Evolutionary conservation across 2,329 filamentous ascomycete species (phyloP), one percentile per base, ranked within the genome.

Genomic region (Cladobotryum protrusum): DNA sequence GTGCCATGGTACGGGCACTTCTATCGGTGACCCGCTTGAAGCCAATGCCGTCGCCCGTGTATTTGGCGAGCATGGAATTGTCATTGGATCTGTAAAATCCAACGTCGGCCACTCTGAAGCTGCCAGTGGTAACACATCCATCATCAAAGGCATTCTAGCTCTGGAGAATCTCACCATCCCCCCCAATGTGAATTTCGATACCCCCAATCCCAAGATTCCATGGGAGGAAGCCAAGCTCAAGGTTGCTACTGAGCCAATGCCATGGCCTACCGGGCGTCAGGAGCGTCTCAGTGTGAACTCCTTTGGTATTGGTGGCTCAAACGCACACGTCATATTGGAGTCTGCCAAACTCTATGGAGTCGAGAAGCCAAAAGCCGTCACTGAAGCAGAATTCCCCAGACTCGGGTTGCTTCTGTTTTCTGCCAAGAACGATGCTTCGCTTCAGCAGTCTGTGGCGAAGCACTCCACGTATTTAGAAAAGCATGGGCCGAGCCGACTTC

Each of bases 1-100:
- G 49, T 63, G 60, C 9, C 71, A 73, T 45, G 69, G 68, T 7
- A 72, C 70, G 0, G 69, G 68, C 0, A 73, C 70, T 4, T 52
- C 52, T 7, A 64, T 62, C 2, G 71, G 70, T 2, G 70, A 72
- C 43, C 65, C 68, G 0, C 53, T 60, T 14, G 70, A 73, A 52
- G 61, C 64, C 1, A 33, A 45, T 36, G 47, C 67, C 56, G 29
- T 59, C 63, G 46, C 3, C 20, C 15, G 37, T 12, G 37, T 41
- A 5, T 41, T 41, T 41, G 37, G 43, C 7, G 42, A 54, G 8
- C 39, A 55, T 8, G 52, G 54, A 3, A 55, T 66, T 3, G 49
- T 59, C 14, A 59, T 68, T 14, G 64, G 66, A 1, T 60, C 64
- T 9, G 59, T 67, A 14, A 68, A 68, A 46, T 61, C 59, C 3